These are phyloP conservation scores for Petunia axillaris DNA, from an alignment of 257 asterid genomes.

Conservation along the genomic window DNA sequence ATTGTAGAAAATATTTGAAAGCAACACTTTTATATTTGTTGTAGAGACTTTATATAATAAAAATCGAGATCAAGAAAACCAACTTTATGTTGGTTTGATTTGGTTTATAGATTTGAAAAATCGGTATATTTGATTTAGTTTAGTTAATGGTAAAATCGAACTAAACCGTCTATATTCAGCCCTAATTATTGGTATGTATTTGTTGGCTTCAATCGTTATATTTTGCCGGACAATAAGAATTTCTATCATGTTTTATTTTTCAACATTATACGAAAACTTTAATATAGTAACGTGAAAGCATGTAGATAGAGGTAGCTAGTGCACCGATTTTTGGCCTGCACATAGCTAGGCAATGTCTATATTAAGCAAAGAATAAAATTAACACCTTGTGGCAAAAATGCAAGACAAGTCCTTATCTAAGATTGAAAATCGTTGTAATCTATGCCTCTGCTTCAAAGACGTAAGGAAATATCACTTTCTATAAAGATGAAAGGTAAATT, in stretches of 20 bases:
- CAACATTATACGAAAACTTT: neutral
- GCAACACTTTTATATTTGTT: too few species aligned
- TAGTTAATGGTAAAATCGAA: too few species aligned
- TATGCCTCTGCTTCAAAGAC: neutral
- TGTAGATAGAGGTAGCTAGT: neutral
- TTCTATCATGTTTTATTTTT: neutral
- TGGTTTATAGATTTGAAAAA: too few species aligned
- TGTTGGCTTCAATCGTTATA: neutral
- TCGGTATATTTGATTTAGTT: too few species aligned
- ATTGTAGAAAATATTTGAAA: too few species aligned
- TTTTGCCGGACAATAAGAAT: neutral
- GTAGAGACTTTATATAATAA: too few species aligned
- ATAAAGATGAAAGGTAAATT: neutral
- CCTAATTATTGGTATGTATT: too few species aligned
- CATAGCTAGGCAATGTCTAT: neutral
- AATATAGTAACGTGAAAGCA: neutral
- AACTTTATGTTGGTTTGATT: too few species aligned
- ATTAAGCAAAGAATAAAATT: neutral
- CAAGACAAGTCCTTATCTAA: constrained; percentile 2
- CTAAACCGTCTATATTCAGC: too few species aligned
- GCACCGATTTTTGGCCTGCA: neutral
- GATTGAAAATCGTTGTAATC: neutral
- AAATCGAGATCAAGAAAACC: too few species aligned
- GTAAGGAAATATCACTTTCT: neutral
- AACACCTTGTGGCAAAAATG: neutral